Conservation (phyloP, 345 rosid genomes). For the Arabidopsis thaliana region TAIR10.1 NC_003076.8:18006001-18006500, state of each 20-base stretch:
- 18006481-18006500: conserved; percentile 51
- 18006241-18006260: too few relatives aligned
- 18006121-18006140: too few relatives aligned
- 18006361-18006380: conserved; percentile 2
- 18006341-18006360: not conserved
- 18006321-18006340: not conserved
- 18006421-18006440: conserved; percentile 57
- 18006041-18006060: too few relatives aligned
- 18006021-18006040: too few relatives aligned
- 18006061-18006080: too few relatives aligned
- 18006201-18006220: too few relatives aligned
- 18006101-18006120: too few relatives aligned
- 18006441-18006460: conserved; percentile 91
- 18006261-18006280: not conserved
- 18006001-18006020: too few relatives aligned
- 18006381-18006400: not conserved
- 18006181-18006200: not conserved
- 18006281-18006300: not conserved
- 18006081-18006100: too few relatives aligned
- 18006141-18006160: not conserved
- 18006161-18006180: not conserved
- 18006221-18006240: too few relatives aligned
- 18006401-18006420: conserved; percentile 8
- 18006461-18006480: conserved; percentile 77
- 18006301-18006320: not conserved